Conservation (phyloP, 2,329 filamentous ascomycete species). For the Ophiocordyceps robertsii region DNA sequence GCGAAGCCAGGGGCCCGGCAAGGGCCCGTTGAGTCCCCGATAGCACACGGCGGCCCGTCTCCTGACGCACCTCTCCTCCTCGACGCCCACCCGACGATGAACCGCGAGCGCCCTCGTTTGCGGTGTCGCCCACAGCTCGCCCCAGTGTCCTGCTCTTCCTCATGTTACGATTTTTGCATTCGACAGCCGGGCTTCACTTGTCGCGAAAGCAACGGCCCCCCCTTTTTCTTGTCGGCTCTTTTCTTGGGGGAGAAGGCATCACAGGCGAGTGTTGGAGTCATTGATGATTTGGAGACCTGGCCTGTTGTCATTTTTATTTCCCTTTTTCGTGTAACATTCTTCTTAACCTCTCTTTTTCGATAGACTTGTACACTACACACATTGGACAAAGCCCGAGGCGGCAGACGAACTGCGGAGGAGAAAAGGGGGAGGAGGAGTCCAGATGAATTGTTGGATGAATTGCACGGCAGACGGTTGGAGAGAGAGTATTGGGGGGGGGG, state of each 20-base stretch:
- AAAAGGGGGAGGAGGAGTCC: not conserved
- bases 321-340: not conserved
- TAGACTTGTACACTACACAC: constrained; percentile 1
- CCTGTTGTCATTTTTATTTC: not conserved
- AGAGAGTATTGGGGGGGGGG: not conserved
- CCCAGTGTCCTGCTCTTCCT: not conserved
- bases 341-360: not conserved
- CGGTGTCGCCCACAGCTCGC: not conserved
- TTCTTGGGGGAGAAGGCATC: too few relatives aligned
- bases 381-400: not conserved
- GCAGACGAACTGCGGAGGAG: not conserved
- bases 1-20: constrained; percentile 27
- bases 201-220: too few relatives aligned
- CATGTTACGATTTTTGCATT: not conserved
- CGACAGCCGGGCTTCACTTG: too few relatives aligned
- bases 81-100: not conserved
- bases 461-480: not conserved
- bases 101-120: not conserved
- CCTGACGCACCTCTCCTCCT: not conserved
- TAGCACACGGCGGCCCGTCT: constrained; percentile 1
- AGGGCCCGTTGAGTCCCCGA: constrained; percentile 28
- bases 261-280: too few relatives aligned
- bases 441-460: not conserved
- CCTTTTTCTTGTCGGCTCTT: too few relatives aligned
- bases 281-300: too few relatives aligned